A percentile compares a stretch with the other conserved stretches of the same genome.
Evolutionary conservation across 768 basidiomycete genomes (phyloP).

Genomic region (Rhizopogon rudus): DNA sequence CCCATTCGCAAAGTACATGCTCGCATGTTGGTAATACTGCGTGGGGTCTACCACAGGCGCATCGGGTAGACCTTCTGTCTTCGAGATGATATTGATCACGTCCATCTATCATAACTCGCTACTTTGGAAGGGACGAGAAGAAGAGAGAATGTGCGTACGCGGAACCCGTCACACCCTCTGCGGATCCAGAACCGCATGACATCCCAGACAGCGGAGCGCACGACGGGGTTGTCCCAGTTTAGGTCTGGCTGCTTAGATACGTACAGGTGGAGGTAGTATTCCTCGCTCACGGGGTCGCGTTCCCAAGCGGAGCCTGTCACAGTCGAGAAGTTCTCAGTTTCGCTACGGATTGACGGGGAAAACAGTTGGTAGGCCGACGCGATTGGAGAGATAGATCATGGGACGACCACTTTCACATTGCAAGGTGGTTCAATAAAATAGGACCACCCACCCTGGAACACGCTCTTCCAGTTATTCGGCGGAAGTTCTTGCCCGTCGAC

Average conservation of each 20-base stretch:
- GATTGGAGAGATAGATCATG: neutral
- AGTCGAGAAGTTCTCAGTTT: neutral
- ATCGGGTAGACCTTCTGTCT: constrained; percentile 59
- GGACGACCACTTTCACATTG: neutral
- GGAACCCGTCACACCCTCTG: constrained; percentile 70
- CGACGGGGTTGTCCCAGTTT: constrained; percentile 69
- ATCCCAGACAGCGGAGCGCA: constrained; percentile 55
- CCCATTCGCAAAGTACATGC: constrained; percentile 57
- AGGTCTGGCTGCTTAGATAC: constrained; percentile 66
- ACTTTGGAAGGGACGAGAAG: neutral
- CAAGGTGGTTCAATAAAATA: neutral
- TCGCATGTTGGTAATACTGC: constrained; percentile 49
- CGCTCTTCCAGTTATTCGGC: constrained; percentile 72
- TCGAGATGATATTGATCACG: constrained; percentile 66
- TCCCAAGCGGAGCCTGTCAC: constrained; percentile 63
- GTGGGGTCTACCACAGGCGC: constrained; percentile 51
- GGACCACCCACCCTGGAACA: constrained; percentile 50
- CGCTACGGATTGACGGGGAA: neutral
- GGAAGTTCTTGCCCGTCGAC: constrained; percentile 48
- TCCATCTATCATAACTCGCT: constrained; percentile 44
- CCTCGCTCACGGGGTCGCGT: constrained; percentile 55
- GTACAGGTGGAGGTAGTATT: constrained; percentile 74
- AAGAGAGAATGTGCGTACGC: constrained; percentile 36
- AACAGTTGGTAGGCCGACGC: neutral
- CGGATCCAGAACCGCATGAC: constrained; percentile 74